Base-by-base conservation (phyloP, 805 yeast species). In the Schizosaccharomyces pombe region DNA sequence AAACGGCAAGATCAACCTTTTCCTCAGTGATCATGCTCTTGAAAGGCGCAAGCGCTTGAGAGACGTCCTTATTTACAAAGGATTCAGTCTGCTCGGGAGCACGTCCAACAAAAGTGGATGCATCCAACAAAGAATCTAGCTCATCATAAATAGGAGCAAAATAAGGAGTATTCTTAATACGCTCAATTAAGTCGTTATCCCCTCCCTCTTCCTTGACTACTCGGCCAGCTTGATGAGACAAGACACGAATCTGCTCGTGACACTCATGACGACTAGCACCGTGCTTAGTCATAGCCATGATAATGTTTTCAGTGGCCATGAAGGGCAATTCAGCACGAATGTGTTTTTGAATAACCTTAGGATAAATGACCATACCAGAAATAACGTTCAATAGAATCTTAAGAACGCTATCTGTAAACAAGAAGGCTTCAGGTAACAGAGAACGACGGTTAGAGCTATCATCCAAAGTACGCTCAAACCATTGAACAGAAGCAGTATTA, bases 221-320 rank as follows among this genome's bases (percentile, higher is more conserved):
- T 54, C 85, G 87, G 57, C 94, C 87, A 11, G 98, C 98, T 72
- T 91, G 89, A 68, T 91, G 98, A 11, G 95, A 85, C 57, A 91
- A 75, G 31, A 91, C 97, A 70, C 98, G 80, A 70, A 91, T 87
- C 70, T 83, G 82, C 73, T 91, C 98, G 70, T 91, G 98, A 65
- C 95, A 89, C 56, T 89, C 95, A 74, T 91, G 98, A 76, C 98
- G 82, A 32, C 94, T 86, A 32, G 84, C 97, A 62, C 97, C 97
- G 67, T 82, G 81, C 70, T 86, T 94, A 56, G 91, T 98, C 96
- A 91, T 91, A 55, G 98, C 98, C 98, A 91, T 91, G 68, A 91
- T 91, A 68, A 91, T 77, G 71, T 91, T 91, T 72, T 91, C 98
- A 56, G 98, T 91, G 61, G 98, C 98, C 98, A 91, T 91, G 76